Evolutionary conservation across 1,139 yeast species (phyloP), one percentile per base, ranked within the genome.

Genomic region (Saccharomycopsis hybrid): DNA sequence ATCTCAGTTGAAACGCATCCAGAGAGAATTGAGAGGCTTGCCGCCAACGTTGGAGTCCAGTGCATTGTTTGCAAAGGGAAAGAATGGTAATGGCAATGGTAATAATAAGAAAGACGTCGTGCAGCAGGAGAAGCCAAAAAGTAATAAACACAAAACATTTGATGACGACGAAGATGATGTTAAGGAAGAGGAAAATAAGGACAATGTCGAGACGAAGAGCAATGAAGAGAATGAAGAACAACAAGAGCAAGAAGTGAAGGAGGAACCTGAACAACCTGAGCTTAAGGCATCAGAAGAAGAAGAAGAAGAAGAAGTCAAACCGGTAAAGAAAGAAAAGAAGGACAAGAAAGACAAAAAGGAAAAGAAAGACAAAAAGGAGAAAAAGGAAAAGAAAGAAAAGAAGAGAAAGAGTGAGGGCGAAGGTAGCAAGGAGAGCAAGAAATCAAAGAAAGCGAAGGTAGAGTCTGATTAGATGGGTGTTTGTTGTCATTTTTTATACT

Each of bases 11-110:
- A 73, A 71, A 59, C 72, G 90, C 59, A 72, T 82, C 38, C 87
- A 81, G 60, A 73, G 89, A 67, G 85, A 80, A 57, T 72, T 83
- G 55, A 70, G 86, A 59, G 90, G 90, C 0, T 72, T 83, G 52
- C 88, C 89, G 3, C 88, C 88, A 32, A 53, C 51, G 27, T 49
- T 60, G 51, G 63, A 61, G 32, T 37, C 55, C 7, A 31, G 54
- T 37, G 50, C 54, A 2, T 47, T 54, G 2, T 36, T 54, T 45
- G 50, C 24, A 52, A 50, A 42, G 44, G 44, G 36, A 31, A 43
- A 43, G 28, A 35, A 46, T 27, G 31, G 30, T 44, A 39, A 56
- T 38, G 41, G 52, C 44, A 27, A 44, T 24, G 48, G 45, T 4
- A 46, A 42, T 44, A 46, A 57, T 32, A 62, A 62, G 46, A 63